Evolutionary conservation across 1,139 yeast species (phyloP).

Genomic region (Saccharomyces hybrid): DNA sequence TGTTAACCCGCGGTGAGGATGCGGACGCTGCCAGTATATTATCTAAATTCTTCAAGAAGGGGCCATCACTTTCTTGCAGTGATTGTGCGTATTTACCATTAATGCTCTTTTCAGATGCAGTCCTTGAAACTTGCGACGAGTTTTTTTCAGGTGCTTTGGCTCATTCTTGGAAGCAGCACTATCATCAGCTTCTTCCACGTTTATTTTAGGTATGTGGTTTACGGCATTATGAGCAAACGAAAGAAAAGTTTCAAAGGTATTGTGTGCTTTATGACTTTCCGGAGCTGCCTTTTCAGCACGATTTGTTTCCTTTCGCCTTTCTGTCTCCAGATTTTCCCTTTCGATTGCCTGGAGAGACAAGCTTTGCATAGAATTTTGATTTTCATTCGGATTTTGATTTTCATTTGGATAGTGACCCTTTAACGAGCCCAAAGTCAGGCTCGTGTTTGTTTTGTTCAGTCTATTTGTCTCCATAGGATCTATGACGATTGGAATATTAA

Average conservation of each 20-base stretch:
- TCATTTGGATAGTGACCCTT: background rate
- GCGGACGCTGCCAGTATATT: background rate
- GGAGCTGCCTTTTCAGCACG: background rate
- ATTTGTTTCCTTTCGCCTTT: background rate
- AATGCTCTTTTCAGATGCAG: background rate
- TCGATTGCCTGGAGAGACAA: background rate
- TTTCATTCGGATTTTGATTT: background rate
- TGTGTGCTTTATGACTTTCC: background rate
- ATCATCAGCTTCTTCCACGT: slow-evolving; percentile 6
- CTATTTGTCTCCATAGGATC: background rate
- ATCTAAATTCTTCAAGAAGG: background rate
- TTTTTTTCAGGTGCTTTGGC: background rate
- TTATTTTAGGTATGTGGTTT: slow-evolving; percentile 16
- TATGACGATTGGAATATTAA: background rate
- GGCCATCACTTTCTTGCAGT: background rate
- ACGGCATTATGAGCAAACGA: slow-evolving; percentile 22
- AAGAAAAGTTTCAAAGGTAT: slow-evolving; percentile 12
- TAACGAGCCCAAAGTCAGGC: background rate
- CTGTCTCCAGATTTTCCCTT: background rate
- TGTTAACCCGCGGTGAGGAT: background rate
- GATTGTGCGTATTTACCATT: background rate
- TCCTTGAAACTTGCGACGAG: background rate
- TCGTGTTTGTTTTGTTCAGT: background rate
- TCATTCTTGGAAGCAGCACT: background rate
- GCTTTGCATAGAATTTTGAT: background rate